Percentiles rank a stretch among this genome's conserved stretches.
Conservation (phyloP, 331 rosid species). For the Malus hybrid region DNA sequence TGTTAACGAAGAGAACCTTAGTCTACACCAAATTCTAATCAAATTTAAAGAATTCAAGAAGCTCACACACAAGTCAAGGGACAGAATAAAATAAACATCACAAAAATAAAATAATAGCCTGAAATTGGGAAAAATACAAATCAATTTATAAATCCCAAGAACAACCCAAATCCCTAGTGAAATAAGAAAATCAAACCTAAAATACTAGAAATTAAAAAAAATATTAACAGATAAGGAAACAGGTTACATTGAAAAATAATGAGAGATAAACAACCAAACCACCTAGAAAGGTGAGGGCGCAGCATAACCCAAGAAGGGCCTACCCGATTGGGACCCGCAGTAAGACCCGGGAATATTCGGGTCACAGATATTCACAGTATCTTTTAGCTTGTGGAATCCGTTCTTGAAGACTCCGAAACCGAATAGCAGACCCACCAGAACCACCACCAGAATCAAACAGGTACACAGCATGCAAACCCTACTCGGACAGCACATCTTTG, state of each 20-base stretch:
- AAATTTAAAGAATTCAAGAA: too few species aligned
- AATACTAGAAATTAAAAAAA: not conserved
- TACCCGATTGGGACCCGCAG: not conserved
- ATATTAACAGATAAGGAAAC: not conserved
- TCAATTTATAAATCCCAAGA: not conserved
- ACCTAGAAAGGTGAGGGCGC: not conserved
- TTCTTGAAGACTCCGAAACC: slow-evolving; percentile 79
- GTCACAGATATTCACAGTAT: slow-evolving; percentile 44
- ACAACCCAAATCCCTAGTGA: not conserved
- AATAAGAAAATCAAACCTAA: not conserved
- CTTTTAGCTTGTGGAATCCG: slow-evolving; percentile 66
- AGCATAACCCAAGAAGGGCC: slow-evolving; percentile 9
- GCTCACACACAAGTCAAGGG: not conserved
- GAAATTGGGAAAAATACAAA: not conserved
- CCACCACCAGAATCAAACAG: slow-evolving; percentile 46
- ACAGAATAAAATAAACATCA: not conserved
- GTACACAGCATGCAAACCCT: slow-evolving; percentile 61
- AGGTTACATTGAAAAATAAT: not conserved
- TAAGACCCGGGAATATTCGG: slow-evolving; percentile 16
- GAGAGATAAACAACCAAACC: not conserved
- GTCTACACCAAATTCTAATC: too few species aligned
- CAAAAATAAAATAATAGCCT: not conserved
- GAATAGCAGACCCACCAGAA: slow-evolving; percentile 47
- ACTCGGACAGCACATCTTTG: slow-evolving; percentile 46
- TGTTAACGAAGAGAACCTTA: too few species aligned